Conservation (phyloP, 495 filamentous ascomycete genomes). For the Glarea lozoyensis region DNA sequence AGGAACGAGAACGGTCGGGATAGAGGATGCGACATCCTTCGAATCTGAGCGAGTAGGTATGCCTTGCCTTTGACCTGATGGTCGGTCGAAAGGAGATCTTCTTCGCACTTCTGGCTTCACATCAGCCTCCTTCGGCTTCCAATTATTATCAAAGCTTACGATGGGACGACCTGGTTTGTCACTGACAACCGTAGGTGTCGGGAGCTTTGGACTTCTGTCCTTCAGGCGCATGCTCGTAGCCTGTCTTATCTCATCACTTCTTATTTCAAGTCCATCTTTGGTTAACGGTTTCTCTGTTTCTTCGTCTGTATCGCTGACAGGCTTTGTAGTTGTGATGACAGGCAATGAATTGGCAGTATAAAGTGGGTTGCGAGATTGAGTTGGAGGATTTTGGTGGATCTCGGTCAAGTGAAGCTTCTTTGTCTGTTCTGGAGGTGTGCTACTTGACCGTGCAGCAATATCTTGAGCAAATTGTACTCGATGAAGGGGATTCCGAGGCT, state of each 20-base stretch:
- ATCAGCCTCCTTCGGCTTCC: slow-evolving; percentile 59
- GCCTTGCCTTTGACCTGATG: slow-evolving; percentile 12
- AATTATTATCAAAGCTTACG: slow-evolving; percentile 81
- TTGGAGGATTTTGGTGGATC: slow-evolving; percentile 68
- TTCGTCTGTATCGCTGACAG: not conserved
- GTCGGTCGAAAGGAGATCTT: slow-evolving; percentile 17
- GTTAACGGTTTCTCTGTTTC: slow-evolving; percentile 29
- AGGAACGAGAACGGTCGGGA: slow-evolving; percentile 47
- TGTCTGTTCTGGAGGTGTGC: slow-evolving; percentile 33
- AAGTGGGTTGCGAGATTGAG: slow-evolving; percentile 61
- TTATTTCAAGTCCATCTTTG: slow-evolving; percentile 72
- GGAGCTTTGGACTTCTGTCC: slow-evolving; percentile 76
- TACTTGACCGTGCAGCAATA: slow-evolving; percentile 32
- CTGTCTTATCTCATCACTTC: slow-evolving; percentile 74
- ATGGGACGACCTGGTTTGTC: slow-evolving; percentile 78
- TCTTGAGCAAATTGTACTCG: slow-evolving; percentile 32
- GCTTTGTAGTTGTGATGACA: slow-evolving; percentile 9
- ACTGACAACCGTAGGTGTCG: slow-evolving; percentile 78
- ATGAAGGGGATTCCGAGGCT: slow-evolving; percentile 49
- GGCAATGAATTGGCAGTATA: slow-evolving; percentile 59
- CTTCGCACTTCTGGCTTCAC: slow-evolving; percentile 34
- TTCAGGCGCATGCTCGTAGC: slow-evolving; percentile 86
- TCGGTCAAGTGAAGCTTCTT: slow-evolving; percentile 58
- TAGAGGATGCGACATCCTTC: slow-evolving; percentile 20
- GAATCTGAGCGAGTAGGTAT: slow-evolving; percentile 22